A percentile compares a stretch with the other conserved stretches of the same genome.
Evolutionary conservation across 2,329 filamentous ascomycete genomes (phyloP).

Genomic region (Nigrospora sphaerica): DNA sequence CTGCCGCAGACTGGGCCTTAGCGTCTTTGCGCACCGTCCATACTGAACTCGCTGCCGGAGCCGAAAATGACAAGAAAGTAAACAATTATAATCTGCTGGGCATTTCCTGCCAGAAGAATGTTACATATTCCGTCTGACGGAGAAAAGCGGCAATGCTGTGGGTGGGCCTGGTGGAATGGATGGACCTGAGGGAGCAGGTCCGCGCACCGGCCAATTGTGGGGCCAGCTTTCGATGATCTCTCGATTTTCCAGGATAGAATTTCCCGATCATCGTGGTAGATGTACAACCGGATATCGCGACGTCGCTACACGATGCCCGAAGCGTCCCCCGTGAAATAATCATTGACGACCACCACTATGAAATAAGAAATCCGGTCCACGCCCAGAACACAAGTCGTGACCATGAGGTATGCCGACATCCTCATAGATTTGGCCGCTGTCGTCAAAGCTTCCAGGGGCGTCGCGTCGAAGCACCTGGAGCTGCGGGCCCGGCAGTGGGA

Average conservation of each 20-base stretch:
- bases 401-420: conserved; percentile 57
- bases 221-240: no score
- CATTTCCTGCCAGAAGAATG: background rate
- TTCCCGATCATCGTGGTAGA: background rate
- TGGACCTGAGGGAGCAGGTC: no score
- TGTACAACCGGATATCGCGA: no score
- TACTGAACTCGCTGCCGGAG: background rate
- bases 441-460: conserved; percentile 60
- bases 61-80: background rate
- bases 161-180: background rate
- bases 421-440: conserved; percentile 64
- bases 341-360: no score
- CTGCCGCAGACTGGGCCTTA: no score
- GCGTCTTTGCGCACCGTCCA: no score
- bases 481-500: conserved; percentile 49
- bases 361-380: no score
- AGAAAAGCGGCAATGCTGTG: background rate
- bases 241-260: background rate
- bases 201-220: no score
- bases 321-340: background rate
- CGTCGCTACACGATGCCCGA: background rate
- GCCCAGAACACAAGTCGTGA: conserved; percentile 5
- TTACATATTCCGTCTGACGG: background rate
- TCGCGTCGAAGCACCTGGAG: conserved; percentile 57
- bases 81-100: background rate